phyloP scores from a whole-genome alignment of 202 grass and related monocot species.

The Bolboschoenoplectus hybrid region DNA sequence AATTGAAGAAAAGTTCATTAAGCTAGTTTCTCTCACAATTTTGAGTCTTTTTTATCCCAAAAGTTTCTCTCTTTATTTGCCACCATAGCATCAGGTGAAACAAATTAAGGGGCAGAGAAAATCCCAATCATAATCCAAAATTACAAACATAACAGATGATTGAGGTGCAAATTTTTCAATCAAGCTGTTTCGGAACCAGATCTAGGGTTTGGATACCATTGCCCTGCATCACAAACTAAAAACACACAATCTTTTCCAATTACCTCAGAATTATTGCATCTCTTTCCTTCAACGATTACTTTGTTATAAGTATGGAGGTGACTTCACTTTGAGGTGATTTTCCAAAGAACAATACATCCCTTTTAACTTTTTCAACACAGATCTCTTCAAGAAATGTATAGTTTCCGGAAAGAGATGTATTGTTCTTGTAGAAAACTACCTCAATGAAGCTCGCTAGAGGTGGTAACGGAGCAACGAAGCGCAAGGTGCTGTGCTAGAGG shows the following conservation, averaged over 20 bases:
- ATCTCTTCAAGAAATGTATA: not conserved
- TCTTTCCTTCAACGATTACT: not conserved
- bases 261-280: not conserved
- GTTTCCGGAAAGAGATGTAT: conserved; percentile 18
- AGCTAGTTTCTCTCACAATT: not conserved
- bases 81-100: not conserved
- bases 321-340: conserved; percentile 18
- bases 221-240: not conserved
- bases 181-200: not conserved
- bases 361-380: not conserved
- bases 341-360: conserved; percentile 30
- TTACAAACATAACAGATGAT: not conserved
- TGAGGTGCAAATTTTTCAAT: not conserved
- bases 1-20: not conserved
- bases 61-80: not conserved
- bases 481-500: not conserved
- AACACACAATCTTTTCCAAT: not conserved
- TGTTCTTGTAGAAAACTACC: conserved; percentile 29
- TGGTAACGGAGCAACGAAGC: not conserved
- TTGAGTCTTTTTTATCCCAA: not conserved
- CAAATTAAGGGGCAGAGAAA: not conserved
- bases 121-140: not conserved
- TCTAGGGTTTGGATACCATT: not conserved
- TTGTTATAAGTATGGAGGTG: not conserved
- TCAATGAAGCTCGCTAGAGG: conserved; percentile 3